Evolutionary conservation across 805 yeast species (phyloP), one percentile per base, ranked within the genome.

Genomic region (Wickerhamomyces rabaulensis): DNA sequence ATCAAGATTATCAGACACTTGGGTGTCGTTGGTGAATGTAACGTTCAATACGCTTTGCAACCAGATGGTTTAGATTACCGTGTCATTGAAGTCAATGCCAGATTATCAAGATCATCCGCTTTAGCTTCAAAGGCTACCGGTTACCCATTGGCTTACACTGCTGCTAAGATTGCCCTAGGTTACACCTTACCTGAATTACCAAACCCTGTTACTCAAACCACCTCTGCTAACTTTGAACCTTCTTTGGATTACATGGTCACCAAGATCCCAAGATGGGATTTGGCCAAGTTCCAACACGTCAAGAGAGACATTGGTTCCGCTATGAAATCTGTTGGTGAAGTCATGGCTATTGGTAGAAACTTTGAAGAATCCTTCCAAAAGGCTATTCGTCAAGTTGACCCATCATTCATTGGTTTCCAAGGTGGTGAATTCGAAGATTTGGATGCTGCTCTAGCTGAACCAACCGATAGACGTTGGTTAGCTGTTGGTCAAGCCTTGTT

Each of bases 1-100:
- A 89, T 94, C 68, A 94, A 94, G 71, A 89, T 92, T 62, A 92
- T 92, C 61, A 88, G 98, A 69, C 99, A 92, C 65, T 76, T 92
- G 64, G 99, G 99, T 66, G 99, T 92, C 55, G 97, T 92, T 58
- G 99, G 99, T 69, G 99, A 92, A 73, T 92, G 99, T 80, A 92
- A 92, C 67, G 96, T 92, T 52, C 99, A 92, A 70, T 92, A 92
- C 65, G 95, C 97, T 45, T 78, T 92, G 56, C 95, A 91, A 65
- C 97, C 99, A 39, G 94, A 90, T 68, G 95, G 96, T 29, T 79
- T 88, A 58, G 98, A 92, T 63, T 92, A 86, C 76, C 82, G 98
- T 66, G 96, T 92, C 52, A 94, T 92, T 62, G 99, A 92, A 71
- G 99, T 92, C 53, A 92, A 92, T 65, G 99, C 99, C 39, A 84